phyloP scores from a whole-genome alignment of 179 eudicot species.

The Beta lomatogona region DNA sequence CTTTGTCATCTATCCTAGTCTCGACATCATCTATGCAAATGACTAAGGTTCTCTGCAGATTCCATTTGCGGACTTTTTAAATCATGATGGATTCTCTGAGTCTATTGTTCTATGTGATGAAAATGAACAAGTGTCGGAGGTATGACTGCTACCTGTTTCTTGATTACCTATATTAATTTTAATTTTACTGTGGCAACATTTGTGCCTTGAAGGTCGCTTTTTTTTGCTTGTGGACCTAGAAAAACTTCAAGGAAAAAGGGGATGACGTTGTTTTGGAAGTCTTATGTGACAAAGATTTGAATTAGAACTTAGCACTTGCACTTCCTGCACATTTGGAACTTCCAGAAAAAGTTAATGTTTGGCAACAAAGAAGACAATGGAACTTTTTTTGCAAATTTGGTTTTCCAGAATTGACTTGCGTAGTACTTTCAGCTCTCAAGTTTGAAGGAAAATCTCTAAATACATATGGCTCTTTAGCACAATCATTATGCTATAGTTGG shows the following conservation, averaged over 20 bases:
- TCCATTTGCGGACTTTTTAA: constrained; percentile 88
- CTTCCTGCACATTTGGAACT: neutral
- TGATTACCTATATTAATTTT: neutral
- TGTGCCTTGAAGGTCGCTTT: neutral
- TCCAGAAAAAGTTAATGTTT: neutral
- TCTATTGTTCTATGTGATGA: constrained; percentile 61
- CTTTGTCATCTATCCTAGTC: neutral
- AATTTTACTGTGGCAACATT: neutral
- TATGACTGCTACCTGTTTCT: constrained; percentile 19
- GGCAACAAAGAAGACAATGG: neutral
- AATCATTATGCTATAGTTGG: neutral
- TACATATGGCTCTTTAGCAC: neutral
- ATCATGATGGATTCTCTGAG: constrained; percentile 68
- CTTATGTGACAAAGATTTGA: too few relatives aligned
- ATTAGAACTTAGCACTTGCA: neutral
- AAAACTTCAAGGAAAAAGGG: neutral
- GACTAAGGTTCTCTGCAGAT: constrained; percentile 44
- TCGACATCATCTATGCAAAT: neutral
- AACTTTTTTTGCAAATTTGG: neutral
- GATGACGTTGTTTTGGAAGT: neutral
- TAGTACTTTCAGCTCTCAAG: neutral
- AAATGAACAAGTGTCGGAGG: constrained; percentile 60
- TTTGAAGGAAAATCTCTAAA: neutral
- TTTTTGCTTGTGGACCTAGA: neutral
- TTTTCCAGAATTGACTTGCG: neutral